Evolutionary conservation across 2,329 filamentous ascomycete genomes (phyloP), one percentile per base, ranked within the genome.

Genomic region (Fusarium camptoceras): DNA sequence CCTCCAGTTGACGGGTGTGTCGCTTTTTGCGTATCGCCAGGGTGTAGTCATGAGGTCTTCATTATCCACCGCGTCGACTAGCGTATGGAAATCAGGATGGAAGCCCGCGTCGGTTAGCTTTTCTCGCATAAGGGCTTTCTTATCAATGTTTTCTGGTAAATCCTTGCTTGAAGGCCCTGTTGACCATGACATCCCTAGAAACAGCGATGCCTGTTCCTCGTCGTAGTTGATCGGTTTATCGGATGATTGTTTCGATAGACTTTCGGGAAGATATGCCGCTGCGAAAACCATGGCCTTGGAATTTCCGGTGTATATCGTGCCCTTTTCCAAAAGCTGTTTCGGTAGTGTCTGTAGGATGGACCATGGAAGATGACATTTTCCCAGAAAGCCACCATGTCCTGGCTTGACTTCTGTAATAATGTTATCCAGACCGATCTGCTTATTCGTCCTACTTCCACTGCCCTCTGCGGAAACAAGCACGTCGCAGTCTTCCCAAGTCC

Each of bases 201-300:
- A 59, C 1, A 59, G 24, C 1, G 56, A 59, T 1, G 39, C 56
- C 20, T 59, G 39, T 5, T 46, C 24, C 8, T 59, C 49, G 14
- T 44, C 39, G 0, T 56, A 30, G 1, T 39, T 30, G 12, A 18
- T 28, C 0, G 50, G 50, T 11, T 37, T 37, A 1, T 37, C 34
- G 18, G 34, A 37, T 0, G 34, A 11, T n/a, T 37, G 3, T 1
- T 11, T 2, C 1, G 9, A n/a, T 7, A 59, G 2, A 2, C 30
- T 18, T 0, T 46, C 39, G 0, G 50, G 56, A 0, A 59, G 12
- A 8, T 59, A 59, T 2, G 44, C 24, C 0, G 56, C 56, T 16
- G 50, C n/a, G 15, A 59, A 59, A 0, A 56, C 27, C 24, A 12
- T 30, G 4, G 30, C 30, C 0, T 46, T 56, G 1, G 56, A 37